A percentile compares a stretch with the other conserved stretches of the same genome.
Evolutionary conservation across 345 rosid species (phyloP).

Genomic region (Murraya paniculata): DNA sequence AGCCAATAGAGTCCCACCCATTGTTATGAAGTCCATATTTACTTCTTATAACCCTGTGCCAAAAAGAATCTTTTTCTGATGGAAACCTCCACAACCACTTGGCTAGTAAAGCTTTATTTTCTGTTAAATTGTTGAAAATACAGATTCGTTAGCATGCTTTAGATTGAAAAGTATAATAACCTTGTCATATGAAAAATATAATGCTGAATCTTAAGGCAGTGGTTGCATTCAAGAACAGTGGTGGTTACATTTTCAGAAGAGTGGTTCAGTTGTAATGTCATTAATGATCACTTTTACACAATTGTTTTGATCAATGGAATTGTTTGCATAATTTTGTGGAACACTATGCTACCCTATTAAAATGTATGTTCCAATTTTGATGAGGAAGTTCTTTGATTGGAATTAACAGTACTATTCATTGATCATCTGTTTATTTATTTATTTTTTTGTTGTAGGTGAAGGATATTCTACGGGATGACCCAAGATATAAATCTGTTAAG

Average conservation of each 20-base stretch:
- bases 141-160: background rate
- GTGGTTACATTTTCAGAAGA: background rate
- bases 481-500: conserved; percentile 70
- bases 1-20: no score
- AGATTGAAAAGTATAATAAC: background rate
- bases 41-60: no score
- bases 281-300: background rate
- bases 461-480: conserved; percentile 80
- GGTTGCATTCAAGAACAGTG: background rate
- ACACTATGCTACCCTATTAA: background rate
- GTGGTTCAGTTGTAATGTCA: background rate
- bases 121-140: background rate
- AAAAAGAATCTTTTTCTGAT: no score
- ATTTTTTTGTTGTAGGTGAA: conserved; percentile 53
- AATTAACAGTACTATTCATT: background rate
- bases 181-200: background rate
- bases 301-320: background rate
- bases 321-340: background rate
- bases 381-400: background rate
- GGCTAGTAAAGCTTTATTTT: no score
- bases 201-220: background rate
- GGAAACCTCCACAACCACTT: no score
- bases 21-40: no score
- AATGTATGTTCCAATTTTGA: background rate
- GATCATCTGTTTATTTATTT: background rate